Evolutionary conservation across 2,329 filamentous ascomycete genomes (phyloP), one percentile per base, ranked within the genome.

Genomic region (Pleomassaria siparia): DNA sequence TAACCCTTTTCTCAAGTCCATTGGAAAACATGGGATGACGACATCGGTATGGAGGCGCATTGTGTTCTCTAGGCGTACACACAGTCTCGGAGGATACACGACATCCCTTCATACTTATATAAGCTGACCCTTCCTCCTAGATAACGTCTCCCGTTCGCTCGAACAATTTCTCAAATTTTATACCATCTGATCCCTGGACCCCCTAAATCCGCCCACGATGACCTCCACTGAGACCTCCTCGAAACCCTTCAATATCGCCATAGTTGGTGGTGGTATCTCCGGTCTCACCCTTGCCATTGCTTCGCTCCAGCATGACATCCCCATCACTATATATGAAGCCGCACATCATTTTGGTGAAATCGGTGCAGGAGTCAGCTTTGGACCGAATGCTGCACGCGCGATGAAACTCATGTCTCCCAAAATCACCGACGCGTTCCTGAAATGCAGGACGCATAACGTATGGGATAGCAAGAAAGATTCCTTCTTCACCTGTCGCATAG

Each of bases 231-330:
- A 49, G 39, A 43, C 57, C 8, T 24, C 53, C 16, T 45, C 56
- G 13, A 74, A 71, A 45, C 55, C 65, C 24, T 76, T 75, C 63
- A 72, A 70, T 44, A 67, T 83, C 49, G 81, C 81, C 54, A 80
- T 85, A 32, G 69, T 84, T 13, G 82, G 82, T 49, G 81, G 80
- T 33, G 82, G 81, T 26, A 82, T 85, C 49, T 77, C 76, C 21
- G 82, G 82, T 21, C 71, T 84, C 15, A 70, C 70, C 8, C 74
- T 84, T 8, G 79, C 79, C 20, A 74, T 80, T 39, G 79, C 74
- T 6, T 75, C 85, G 22, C 66, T 76, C 46, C 64, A 74, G 46
- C 71, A 75, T 47, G 60, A 71, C 29, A 57, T 83, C 28, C 64
- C 69, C 2, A 69, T 80, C 29, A 72, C 72, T 20, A 74, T 85